Conservation (phyloP, 2,329 filamentous ascomycete genomes). For the Fusarium acutatum region DNA sequence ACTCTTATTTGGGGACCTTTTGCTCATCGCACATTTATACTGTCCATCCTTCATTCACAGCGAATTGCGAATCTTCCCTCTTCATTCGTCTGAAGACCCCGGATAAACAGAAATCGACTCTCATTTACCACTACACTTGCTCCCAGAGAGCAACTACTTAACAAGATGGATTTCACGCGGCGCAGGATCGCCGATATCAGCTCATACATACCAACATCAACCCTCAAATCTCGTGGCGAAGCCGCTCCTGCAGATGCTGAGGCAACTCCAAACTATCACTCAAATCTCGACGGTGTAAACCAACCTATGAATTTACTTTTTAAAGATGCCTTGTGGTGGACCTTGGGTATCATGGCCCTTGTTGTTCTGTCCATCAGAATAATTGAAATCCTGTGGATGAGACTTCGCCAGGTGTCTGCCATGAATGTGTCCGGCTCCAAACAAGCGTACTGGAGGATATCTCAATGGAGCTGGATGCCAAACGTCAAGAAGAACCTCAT, state of each 20-base stretch:
- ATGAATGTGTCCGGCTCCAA: constrained; percentile 62
- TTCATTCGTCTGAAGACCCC: constrained; percentile 7
- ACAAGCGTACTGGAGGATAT: constrained; percentile 67
- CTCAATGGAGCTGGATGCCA: constrained; percentile 69
- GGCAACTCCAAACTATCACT: constrained; percentile 63
- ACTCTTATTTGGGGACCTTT: constrained; percentile 18
- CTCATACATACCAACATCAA: constrained; percentile 44
- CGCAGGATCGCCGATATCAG: constrained; percentile 45
- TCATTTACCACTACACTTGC: constrained; percentile 15
- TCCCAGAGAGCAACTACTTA: constrained; percentile 18
- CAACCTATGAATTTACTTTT: constrained; percentile 66
- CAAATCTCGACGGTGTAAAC: constrained; percentile 67
- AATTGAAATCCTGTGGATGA: constrained; percentile 61
- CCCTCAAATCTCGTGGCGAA: constrained; percentile 43
- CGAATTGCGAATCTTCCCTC: constrained; percentile 13
- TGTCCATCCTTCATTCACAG: constrained; percentile 12
- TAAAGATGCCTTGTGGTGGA: constrained; percentile 68
- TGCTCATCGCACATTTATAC: constrained; percentile 7
- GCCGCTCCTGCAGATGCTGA: constrained; percentile 43
- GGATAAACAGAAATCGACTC: constrained; percentile 10
- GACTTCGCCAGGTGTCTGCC: constrained; percentile 66
- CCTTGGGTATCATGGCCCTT: constrained; percentile 63
- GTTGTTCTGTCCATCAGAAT: constrained; percentile 63
- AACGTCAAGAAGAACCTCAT: constrained; percentile 67
- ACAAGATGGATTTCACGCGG: constrained; percentile 47